These are phyloP conservation scores for Aurifilum marmelostoma DNA, from an alignment of 2,329 filamentous ascomycete genomes.

Conservation along the genomic window DNA sequence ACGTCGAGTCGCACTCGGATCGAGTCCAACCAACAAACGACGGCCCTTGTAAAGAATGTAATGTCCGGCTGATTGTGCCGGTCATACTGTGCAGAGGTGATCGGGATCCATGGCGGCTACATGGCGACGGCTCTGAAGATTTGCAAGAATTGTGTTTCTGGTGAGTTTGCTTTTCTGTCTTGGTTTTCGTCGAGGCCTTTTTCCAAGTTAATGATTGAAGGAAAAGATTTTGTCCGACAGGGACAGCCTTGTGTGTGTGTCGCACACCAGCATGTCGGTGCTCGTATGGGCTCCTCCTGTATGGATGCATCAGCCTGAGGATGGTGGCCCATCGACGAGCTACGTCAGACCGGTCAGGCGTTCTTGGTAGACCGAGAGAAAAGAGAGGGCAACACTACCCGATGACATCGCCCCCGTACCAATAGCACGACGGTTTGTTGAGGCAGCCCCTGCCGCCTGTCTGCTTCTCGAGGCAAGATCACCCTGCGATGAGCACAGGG, in stretches of 20 bases:
- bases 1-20: conserved; percentile 27
- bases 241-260: conserved; percentile 13
- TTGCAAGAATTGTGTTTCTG: background rate
- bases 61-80: conserved; percentile 5
- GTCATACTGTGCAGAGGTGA: background rate
- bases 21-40: conserved; percentile 17
- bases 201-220: conserved; percentile 21
- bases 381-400: background rate
- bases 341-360: conserved; percentile 13
- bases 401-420: background rate
- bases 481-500: background rate
- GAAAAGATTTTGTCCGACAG: conserved; percentile 25
- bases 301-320: conserved; percentile 20
- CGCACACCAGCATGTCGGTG: conserved; percentile 23
- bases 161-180: background rate
- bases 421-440: background rate
- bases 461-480: background rate
- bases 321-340: conserved; percentile 1
- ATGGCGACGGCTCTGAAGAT: background rate
- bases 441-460: background rate
- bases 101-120: conserved; percentile 6
- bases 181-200: background rate
- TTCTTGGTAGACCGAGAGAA: background rate
- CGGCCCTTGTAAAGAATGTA: background rate
- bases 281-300: background rate